phyloP scores from a whole-genome alignment of 169 alveolate species.

The Eimeria praecox region DNA sequence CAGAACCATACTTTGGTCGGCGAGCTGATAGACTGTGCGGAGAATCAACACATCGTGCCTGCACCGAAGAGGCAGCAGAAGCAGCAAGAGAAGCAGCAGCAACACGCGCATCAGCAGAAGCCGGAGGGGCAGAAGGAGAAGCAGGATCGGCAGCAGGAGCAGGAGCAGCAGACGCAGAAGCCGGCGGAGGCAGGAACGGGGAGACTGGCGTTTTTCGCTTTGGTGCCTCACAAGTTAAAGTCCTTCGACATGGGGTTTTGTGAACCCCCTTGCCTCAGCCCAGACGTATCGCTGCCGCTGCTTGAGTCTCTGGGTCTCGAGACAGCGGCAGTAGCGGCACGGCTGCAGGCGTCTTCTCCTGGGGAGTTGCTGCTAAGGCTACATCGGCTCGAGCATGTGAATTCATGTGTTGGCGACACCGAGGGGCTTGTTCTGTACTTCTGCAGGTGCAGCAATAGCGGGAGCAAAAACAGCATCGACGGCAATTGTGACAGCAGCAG shows the following conservation, averaged over 20 bases:
- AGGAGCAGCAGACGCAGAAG: not conserved
- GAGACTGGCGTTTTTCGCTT: constrained; percentile 24
- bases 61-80: not conserved
- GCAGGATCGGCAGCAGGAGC: not conserved
- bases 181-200: not conserved
- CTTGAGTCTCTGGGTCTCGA: constrained; percentile 64
- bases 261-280: constrained; percentile 73
- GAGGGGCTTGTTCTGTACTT: constrained; percentile 62
- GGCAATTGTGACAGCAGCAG: constrained; percentile 5
- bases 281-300: constrained; percentile 51
- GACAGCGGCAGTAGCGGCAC: constrained; percentile 51
- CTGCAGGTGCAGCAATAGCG: not conserved
- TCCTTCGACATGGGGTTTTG: not conserved
- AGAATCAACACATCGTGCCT: constrained; percentile 73
- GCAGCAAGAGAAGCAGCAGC: not conserved
- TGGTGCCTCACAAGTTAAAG: constrained; percentile 34
- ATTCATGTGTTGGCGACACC: not conserved
- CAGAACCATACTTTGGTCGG: constrained; percentile 78
- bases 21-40: constrained; percentile 71
- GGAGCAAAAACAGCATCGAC: constrained; percentile 7
- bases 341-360: constrained; percentile 53
- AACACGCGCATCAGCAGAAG: not conserved
- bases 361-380: constrained; percentile 50
- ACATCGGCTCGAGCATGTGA: constrained; percentile 12
- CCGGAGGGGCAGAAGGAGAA: not conserved